A percentile compares a stretch with the other conserved stretches of the same genome.
These are phyloP conservation scores for Stygiomarasmius scandens DNA, from an alignment of 1,284 basidiomycete species.

Conservation along the genomic window DNA sequence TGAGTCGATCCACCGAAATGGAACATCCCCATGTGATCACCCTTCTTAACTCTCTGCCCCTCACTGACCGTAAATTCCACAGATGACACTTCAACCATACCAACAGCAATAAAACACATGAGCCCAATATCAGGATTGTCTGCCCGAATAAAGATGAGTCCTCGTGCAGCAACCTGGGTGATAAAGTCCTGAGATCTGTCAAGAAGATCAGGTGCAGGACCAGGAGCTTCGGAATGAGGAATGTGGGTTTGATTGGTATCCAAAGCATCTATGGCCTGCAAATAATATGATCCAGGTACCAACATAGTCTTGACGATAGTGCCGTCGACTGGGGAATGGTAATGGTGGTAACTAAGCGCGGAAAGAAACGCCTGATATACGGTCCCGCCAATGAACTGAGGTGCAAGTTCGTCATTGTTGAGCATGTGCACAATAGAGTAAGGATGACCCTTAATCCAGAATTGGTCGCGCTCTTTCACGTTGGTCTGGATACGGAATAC, in stretches of 20 bases:
- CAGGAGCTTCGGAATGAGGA: constrained; percentile 15
- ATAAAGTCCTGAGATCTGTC: constrained; percentile 25
- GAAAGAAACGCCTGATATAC: constrained; percentile 58
- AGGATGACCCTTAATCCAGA: constrained; percentile 36
- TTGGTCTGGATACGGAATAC: constrained; percentile 32
- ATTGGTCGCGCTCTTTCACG: constrained; percentile 29
- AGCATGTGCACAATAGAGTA: constrained; percentile 42
- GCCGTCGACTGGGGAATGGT: constrained; percentile 55
- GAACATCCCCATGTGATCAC: constrained; percentile 53
- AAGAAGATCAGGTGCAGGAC: constrained; percentile 22
- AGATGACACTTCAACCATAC: constrained; percentile 36
- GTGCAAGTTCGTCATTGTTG: constrained; percentile 21
- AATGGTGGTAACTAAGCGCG: constrained; percentile 54
- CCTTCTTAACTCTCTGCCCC: constrained; percentile 39
- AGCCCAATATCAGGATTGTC: constrained; percentile 40
- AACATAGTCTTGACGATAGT: constrained; percentile 43
- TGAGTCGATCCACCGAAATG: constrained; percentile 56
- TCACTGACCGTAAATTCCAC: constrained; percentile 25
- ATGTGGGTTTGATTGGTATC: background rate
- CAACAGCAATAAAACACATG: constrained; percentile 40
- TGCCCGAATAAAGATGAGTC: constrained; percentile 41
- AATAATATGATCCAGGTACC: constrained; percentile 54
- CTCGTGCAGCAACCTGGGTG: constrained; percentile 31
- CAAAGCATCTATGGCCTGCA: constrained; percentile 32
- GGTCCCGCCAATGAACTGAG: constrained; percentile 49